These are phyloP conservation scores for Gracilaria gracilis DNA, from an alignment of 23 red algal genomes.

Conservation along the genomic window DNA sequence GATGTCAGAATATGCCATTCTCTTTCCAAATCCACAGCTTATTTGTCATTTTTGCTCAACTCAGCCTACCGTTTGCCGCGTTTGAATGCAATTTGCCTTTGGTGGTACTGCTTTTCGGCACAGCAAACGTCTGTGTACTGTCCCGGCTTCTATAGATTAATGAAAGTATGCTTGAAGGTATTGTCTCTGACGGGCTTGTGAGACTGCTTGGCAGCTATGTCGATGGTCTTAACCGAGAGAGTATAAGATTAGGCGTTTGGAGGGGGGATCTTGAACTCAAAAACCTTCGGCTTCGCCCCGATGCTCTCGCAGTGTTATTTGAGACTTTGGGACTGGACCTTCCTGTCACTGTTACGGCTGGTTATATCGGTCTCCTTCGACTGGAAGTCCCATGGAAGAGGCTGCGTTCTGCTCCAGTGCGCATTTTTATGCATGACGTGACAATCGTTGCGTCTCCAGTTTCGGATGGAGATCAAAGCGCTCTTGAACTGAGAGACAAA, in stretches of 20 bases:
- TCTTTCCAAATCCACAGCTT: background rate
- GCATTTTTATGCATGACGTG: slow-evolving; percentile 74
- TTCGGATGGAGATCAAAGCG: slow-evolving; percentile 63
- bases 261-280: slow-evolving; percentile 82
- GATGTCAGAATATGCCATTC: background rate
- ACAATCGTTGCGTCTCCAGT: slow-evolving; percentile 72
- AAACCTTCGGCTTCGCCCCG: slow-evolving; percentile 79
- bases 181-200: slow-evolving; percentile 92
- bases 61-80: background rate
- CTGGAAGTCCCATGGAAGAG: slow-evolving; percentile 96
- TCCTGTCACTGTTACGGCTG: slow-evolving; percentile 70
- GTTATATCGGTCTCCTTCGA: slow-evolving; percentile 73
- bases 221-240: slow-evolving; percentile 84
- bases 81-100: background rate
- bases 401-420: slow-evolving; percentile 81
- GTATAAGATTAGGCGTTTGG: slow-evolving; percentile 90
- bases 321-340: slow-evolving; percentile 84
- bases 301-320: slow-evolving; percentile 82
- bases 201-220: slow-evolving; percentile 96
- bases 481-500: slow-evolving; percentile 65
- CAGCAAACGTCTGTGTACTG: background rate
- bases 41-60: background rate
- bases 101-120: background rate
- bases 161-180: slow-evolving; percentile 85
- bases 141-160: background rate